Percentiles rank a stretch among this genome's conserved stretches.
Evolutionary conservation across 1,139 yeast species (phyloP).

Genomic region (Lodderomyces orthopsilosis): DNA sequence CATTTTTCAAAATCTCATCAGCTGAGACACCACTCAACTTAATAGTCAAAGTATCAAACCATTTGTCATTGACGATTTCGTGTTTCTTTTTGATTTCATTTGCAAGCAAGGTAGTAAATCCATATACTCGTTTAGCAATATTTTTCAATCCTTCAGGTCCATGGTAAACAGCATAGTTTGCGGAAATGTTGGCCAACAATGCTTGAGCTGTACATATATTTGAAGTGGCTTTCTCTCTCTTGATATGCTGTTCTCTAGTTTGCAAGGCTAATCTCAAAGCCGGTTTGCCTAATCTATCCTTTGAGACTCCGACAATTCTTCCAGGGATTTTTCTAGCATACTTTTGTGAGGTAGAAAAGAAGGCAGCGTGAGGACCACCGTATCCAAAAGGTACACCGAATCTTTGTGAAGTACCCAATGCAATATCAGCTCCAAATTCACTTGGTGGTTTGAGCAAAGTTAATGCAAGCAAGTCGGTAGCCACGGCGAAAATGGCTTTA

Average conservation of each 20-base stretch:
- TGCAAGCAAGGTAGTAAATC: constrained; percentile 73
- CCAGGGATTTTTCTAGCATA: constrained; percentile 95
- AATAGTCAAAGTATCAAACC: constrained; percentile 88
- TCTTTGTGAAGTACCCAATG: constrained; percentile 89
- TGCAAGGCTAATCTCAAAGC: constrained; percentile 93
- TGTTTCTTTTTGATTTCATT: constrained; percentile 47
- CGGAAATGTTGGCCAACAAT: constrained; percentile 88
- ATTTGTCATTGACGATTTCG: constrained; percentile 53
- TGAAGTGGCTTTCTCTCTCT: constrained; percentile 96
- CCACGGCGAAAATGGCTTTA: constrained; percentile 79
- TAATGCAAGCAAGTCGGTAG: constrained; percentile 86
- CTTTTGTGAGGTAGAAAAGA: constrained; percentile 77
- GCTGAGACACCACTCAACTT: constrained; percentile 52
- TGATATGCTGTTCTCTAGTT: constrained; percentile 96
- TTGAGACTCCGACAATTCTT: constrained; percentile 87
- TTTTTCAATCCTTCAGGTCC: constrained; percentile 86
- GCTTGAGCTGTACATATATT: constrained; percentile 99
- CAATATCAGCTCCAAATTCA: constrained; percentile 87
- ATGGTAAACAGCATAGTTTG: constrained; percentile 94
- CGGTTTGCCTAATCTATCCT: constrained; percentile 84
- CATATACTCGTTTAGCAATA: constrained; percentile 77
- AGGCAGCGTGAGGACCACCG: constrained; percentile 99
- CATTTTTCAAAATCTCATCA: constrained; percentile 53
- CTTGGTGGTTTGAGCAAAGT: constrained; percentile 84
- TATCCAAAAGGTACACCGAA: constrained; percentile 97